Evolutionary conservation across 345 rosid species (phyloP).

Genomic region (Toxicodendron radicans): DNA sequence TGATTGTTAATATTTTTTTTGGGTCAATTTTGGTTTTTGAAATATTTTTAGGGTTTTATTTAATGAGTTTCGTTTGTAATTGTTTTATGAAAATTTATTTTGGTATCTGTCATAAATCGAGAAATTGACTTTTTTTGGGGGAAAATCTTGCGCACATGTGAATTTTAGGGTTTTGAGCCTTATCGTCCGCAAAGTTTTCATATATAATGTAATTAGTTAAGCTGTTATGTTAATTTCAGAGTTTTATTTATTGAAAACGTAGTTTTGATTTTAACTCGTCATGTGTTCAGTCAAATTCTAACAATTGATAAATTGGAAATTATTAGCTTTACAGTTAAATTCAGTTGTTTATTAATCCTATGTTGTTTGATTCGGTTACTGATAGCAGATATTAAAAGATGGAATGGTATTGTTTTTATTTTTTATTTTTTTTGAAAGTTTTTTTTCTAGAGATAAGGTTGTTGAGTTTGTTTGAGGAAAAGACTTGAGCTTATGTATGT

Average conservation of each 20-base stretch:
- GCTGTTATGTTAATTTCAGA: background rate
- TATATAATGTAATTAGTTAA: constrained; percentile 4
- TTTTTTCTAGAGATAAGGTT: constrained; percentile 13
- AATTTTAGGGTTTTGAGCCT: constrained; percentile 19
- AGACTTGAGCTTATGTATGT: constrained; percentile 18
- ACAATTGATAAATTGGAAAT: background rate
- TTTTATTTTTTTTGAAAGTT: background rate
- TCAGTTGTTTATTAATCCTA: background rate
- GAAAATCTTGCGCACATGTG: constrained; percentile 7
- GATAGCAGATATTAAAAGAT: background rate
- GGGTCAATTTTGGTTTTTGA: background rate
- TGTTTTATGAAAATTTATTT: background rate
- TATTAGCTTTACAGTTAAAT: background rate
- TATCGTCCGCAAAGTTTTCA: background rate
- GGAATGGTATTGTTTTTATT: background rate
- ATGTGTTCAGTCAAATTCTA: background rate
- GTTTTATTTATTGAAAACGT: background rate
- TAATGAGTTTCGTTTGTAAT: background rate
- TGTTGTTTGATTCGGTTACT: background rate
- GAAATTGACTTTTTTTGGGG: background rate
- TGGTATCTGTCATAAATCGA: background rate
- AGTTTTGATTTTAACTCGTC: constrained; percentile 1
- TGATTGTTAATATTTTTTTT: background rate
- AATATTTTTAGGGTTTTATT: constrained; percentile 16
- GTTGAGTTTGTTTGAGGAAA: constrained; percentile 17